Percentiles rank a stretch among this genome's conserved stretches.
phyloP scores from a whole-genome alignment of 2,329 filamentous ascomycete genomes.

The Penicillium fuscoglaucum region DNA sequence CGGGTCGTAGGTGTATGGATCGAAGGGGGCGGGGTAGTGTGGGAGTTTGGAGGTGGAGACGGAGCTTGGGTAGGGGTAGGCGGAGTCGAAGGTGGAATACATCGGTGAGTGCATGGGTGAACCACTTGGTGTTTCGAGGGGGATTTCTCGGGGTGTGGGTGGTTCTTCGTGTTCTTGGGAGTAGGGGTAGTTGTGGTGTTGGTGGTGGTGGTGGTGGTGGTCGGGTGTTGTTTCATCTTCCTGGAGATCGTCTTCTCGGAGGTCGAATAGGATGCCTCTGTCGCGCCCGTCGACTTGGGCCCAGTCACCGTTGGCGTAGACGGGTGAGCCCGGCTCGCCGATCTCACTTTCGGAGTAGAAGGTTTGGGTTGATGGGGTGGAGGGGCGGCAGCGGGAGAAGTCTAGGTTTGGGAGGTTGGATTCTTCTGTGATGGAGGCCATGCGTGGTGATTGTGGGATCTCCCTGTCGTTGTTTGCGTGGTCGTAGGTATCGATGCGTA shows the following conservation, averaged over 20 bases:
- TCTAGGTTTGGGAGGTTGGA: constrained; percentile 8
- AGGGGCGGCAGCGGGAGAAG: constrained; percentile 11
- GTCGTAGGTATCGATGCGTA: neutral
- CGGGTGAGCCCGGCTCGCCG: constrained; percentile 34
- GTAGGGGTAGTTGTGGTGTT: constrained; percentile 1
- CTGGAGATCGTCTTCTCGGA: neutral
- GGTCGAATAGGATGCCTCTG: constrained; percentile 23
- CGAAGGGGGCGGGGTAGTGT: neutral
- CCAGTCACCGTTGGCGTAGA: constrained; percentile 30
- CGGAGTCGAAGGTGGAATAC: neutral
- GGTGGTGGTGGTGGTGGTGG: neutral
- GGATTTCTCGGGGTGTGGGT: neutral
- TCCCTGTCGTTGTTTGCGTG: constrained; percentile 4
- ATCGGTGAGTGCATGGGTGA: constrained; percentile 1
- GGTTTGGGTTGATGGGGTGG: constrained; percentile 20
- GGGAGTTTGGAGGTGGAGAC: neutral
- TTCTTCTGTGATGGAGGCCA: constrained; percentile 9
- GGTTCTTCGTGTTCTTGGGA: constrained; percentile 1
- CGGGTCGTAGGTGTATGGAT: constrained; percentile 20
- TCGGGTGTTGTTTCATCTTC: neutral
- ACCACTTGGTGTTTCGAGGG: constrained; percentile 3
- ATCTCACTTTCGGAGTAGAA: constrained; percentile 31
- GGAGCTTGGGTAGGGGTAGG: constrained; percentile 1
- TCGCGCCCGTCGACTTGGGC: constrained; percentile 28
- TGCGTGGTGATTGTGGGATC: constrained; percentile 16